A percentile compares a stretch with the other conserved stretches of the same genome.
phyloP scores from a whole-genome alignment of 1,139 yeast species.

The Saccharomyces hybrid region DNA sequence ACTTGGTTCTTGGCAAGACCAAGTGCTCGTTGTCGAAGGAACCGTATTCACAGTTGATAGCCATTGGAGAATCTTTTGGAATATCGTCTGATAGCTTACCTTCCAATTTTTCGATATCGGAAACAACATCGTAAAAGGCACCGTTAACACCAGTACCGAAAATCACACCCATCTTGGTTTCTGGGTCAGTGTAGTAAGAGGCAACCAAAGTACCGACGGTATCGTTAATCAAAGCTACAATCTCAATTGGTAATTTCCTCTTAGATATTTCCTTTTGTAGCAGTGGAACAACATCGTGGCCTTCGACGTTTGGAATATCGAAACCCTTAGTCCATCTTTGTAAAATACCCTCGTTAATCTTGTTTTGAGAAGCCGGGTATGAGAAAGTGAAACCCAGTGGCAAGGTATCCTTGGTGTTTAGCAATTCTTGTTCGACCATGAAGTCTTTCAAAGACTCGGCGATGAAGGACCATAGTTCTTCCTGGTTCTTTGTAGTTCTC shows the following conservation, averaged over 20 bases:
- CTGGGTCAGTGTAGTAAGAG: no score
- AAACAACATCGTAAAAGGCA: no score
- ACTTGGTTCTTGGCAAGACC: conserved; percentile 82
- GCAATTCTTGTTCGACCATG: conserved; percentile 53
- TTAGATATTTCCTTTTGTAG: conserved; percentile 66
- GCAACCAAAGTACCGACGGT: no score
- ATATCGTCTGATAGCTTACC: conserved; percentile 64
- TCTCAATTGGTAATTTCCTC: conserved; percentile 64
- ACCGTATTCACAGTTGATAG: conserved; percentile 97
- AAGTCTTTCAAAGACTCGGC: conserved; percentile 69
- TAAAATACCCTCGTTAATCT: conserved; percentile 76
- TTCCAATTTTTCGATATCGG: no score
- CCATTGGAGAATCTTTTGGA: conserved; percentile 64
- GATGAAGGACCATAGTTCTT: conserved; percentile 76
- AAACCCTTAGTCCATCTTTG: conserved; percentile 99
- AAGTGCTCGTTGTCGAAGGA: conserved; percentile 89
- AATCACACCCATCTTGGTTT: no score
- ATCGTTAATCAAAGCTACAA: no score
- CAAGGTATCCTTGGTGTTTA: conserved; percentile 44
- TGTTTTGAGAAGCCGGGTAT: conserved; percentile 81
- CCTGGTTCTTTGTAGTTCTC: conserved; percentile 66
- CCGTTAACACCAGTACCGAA: no score
- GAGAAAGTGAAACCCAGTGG: conserved; percentile 95
- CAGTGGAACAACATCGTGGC: conserved; percentile 89
- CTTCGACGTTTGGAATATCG: conserved; percentile 90